These are phyloP conservation scores for Pseudohalonectria lignicola DNA, from an alignment of 2,329 filamentous ascomycete genomes.

Conservation along the genomic window DNA sequence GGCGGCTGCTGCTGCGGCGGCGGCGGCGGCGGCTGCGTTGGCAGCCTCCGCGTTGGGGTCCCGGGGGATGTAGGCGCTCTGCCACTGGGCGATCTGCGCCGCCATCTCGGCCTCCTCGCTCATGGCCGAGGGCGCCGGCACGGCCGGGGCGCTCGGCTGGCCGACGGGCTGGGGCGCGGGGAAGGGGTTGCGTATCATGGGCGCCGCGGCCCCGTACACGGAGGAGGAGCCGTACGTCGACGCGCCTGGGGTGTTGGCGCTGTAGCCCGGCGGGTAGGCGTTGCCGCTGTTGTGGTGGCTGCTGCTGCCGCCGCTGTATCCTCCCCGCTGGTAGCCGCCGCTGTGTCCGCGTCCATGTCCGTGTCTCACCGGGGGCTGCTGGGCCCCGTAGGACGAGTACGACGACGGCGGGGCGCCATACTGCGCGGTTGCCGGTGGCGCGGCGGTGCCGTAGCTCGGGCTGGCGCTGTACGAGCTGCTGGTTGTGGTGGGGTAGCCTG, in stretches of 20 bases:
- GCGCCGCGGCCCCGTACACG: no score
- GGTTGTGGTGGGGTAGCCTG: constrained; percentile 3
- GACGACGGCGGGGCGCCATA: constrained; percentile 28
- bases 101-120: constrained; percentile 62
- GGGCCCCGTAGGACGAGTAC: constrained; percentile 15
- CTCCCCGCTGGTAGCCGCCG: constrained; percentile 8
- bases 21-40: constrained; percentile 12
- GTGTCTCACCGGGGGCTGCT: constrained; percentile 14
- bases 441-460: constrained; percentile 16
- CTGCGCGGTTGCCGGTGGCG: constrained; percentile 23
- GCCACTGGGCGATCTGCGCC: constrained; percentile 89
- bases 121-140: constrained; percentile 32
- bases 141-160: constrained; percentile 16
- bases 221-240: constrained; percentile 34
- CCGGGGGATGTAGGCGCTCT: constrained; percentile 70
- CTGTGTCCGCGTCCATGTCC: constrained; percentile 6
- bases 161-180: constrained; percentile 37
- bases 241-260: constrained; percentile 20
- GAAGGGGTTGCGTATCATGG: constrained; percentile 75
- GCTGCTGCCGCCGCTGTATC: constrained; percentile 4
- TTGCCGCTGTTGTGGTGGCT: constrained; percentile 7
- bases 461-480: constrained; percentile 2
- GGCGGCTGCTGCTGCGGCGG: constrained; percentile 17
- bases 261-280: constrained; percentile 21
- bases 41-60: constrained; percentile 25